phyloP scores from a whole-genome alignment of 2,329 filamentous ascomycete species.

The Cladosporium oxysporum region DNA sequence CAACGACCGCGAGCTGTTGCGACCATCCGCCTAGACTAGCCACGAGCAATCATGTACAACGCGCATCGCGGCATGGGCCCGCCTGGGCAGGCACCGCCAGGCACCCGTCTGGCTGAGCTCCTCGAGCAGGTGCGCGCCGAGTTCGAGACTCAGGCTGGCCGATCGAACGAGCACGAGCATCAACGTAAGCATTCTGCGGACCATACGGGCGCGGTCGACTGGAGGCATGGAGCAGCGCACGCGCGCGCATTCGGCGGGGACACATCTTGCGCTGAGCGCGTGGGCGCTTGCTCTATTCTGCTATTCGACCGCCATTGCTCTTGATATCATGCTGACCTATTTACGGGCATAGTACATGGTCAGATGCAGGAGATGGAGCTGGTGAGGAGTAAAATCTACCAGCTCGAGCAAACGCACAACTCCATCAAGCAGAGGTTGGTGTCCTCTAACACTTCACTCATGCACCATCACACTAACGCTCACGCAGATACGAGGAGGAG shows the following conservation, averaged over 20 bases:
- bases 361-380: conserved; percentile 96
- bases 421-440: conserved; percentile 88
- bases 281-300: neutral
- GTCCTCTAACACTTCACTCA: neutral
- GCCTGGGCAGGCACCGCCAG: conserved; percentile 60
- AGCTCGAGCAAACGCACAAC: conserved; percentile 86
- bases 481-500: conserved; percentile 86
- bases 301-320: neutral
- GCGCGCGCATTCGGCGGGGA: neutral
- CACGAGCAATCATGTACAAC: conserved; percentile 69
- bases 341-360: conserved; percentile 65
- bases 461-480: conserved; percentile 21
- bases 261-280: conserved; percentile 2
- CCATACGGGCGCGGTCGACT: conserved; percentile 8
- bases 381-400: conserved; percentile 88
- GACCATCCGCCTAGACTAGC: neutral
- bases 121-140: conserved; percentile 88
- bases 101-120: conserved; percentile 80
- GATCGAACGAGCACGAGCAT: conserved; percentile 85
- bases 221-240: neutral
- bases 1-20: neutral
- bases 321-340: conserved; percentile 21
- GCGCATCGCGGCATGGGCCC: conserved; percentile 78
- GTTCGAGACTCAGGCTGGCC: conserved; percentile 74
- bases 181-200: conserved; percentile 61